Evolutionary conservation across 306 rosid species (phyloP), one percentile per base, ranked within the genome.

Genomic region (Sechiopsis laciniata): DNA sequence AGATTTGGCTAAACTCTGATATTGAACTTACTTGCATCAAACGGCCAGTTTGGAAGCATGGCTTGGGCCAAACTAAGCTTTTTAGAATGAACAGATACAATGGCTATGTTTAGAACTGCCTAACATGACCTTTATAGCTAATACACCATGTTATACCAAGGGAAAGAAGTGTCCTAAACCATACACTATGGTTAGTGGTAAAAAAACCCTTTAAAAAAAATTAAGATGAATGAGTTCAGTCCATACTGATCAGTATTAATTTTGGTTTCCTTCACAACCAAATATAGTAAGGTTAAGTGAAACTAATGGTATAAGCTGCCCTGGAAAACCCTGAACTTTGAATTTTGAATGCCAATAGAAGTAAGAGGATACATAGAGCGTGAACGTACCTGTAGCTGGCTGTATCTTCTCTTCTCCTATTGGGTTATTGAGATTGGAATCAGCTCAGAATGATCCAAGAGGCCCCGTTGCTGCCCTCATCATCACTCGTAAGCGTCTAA

Each of bases 371-470:
- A 35, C 17, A 16, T n/a, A 62, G 69, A 63, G 24, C 8, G 52
- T 3, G 70, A 13, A 16, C 24, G 52, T 64, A 64, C 70, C 70
- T 64, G 70, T 16, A 35, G 26, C 20, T n/a, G n/a, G n/a, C n/a
- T n/a, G n/a, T n/a, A n/a, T n/a, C n/a, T 13, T 61, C 11, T 13
- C 10, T 35, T 35, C 40, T 35, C 3, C 4, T 29, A 6, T 13
- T 29, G 32, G 46, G 20, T 15, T 26, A 61, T 17, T n/a, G 45
- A 62, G 68, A 62, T 32, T 62, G 12, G 68, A 32, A 15, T 63
- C 70, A 17, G 26, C 52, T 16, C 52, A 37, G 15, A 37, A 63
- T 32, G 51, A 9, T 63, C 70, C 70, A 63, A n/a, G 40, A 16
- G 51, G 51, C 70, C n/a, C 68, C 40, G 11, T 8, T 11, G 50